A percentile compares a stretch with the other conserved stretches of the same genome.
Conservation (phyloP, 192 early-diverging fungal genomes). For the Linnemannia exigua region DNA sequence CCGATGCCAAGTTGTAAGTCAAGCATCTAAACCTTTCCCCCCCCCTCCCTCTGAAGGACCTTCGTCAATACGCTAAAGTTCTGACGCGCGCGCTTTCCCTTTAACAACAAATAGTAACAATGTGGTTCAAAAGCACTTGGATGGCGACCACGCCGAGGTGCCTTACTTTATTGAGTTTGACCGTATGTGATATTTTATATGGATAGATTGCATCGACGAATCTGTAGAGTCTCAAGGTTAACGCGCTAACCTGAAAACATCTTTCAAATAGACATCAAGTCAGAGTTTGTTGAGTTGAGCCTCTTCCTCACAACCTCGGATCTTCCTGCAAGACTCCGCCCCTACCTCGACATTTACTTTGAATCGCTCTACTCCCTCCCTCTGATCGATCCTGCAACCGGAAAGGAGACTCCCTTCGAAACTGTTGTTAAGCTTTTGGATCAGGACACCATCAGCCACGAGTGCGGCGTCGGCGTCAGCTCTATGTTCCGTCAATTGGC, state of each 20-base stretch:
- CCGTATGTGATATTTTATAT: slow-evolving; percentile 51
- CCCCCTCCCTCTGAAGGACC: background rate
- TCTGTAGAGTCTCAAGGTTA: background rate
- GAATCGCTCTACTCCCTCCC: slow-evolving; percentile 69
- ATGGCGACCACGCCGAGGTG: slow-evolving; percentile 59
- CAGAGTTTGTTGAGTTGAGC: slow-evolving; percentile 64
- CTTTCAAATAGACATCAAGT: slow-evolving; percentile 61
- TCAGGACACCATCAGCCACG: slow-evolving; percentile 67
- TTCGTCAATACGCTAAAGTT: background rate
- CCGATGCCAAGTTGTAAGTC: slow-evolving; percentile 58
- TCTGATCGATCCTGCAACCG: slow-evolving; percentile 55
- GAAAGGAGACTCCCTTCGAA: slow-evolving; percentile 59
- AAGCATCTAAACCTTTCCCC: background rate
- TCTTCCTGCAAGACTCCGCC: slow-evolving; percentile 61
- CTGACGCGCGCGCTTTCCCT: slow-evolving; percentile 8
- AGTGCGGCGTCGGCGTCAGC: slow-evolving; percentile 55
- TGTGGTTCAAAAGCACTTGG: slow-evolving; percentile 62
- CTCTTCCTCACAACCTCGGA: slow-evolving; percentile 61
- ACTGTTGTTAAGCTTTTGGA: slow-evolving; percentile 66
- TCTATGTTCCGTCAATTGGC: slow-evolving; percentile 55
- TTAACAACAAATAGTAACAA: slow-evolving; percentile 53
- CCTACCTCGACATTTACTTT: slow-evolving; percentile 68
- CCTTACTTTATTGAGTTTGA: slow-evolving; percentile 71
- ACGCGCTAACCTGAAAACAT: background rate
- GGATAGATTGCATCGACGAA: background rate